These are phyloP conservation scores for Babesia gibsoni DNA, from an alignment of 169 alveolate genomes.

Conservation along the genomic window DNA sequence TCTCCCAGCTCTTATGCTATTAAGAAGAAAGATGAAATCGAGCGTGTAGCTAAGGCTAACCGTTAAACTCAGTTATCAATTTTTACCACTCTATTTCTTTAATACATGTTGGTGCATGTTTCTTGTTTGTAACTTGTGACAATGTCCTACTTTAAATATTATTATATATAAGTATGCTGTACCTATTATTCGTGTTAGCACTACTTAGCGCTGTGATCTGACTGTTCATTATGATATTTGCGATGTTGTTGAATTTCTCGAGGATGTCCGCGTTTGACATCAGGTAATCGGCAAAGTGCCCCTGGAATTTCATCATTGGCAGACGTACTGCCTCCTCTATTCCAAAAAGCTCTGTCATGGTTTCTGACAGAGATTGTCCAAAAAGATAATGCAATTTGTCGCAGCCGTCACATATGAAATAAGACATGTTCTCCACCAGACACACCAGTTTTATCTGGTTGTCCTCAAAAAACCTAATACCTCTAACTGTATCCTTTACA, in stretches of 20 bases:
- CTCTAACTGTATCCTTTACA: constrained; percentile 92
- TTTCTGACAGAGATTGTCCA: constrained; percentile 27
- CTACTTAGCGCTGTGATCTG: not conserved
- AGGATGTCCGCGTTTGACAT: constrained; percentile 1
- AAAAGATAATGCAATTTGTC: constrained; percentile 10
- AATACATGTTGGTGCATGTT: constrained; percentile 6
- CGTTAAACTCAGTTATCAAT: constrained; percentile 82
- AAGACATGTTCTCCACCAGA: constrained; percentile 94
- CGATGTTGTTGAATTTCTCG: not conserved
- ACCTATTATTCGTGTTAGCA: not conserved
- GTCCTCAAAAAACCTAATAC: constrained; percentile 89
- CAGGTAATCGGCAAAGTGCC: not conserved
- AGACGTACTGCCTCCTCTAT: not conserved
- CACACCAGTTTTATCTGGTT: constrained; percentile 89
- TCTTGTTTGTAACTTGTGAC: not conserved
- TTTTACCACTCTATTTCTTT: constrained; percentile 15
- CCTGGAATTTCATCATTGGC: constrained; percentile 8
- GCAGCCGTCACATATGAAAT: constrained; percentile 81
- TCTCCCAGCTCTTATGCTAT: constrained; percentile 96
- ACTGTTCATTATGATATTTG: not conserved
- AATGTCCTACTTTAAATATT: constrained; percentile 1
- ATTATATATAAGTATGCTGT: not conserved
- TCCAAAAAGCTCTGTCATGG: not conserved
- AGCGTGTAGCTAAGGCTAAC: constrained; percentile 99
- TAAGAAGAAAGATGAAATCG: constrained; percentile 99